These are phyloP conservation scores for Aspergillus sclerotioniger DNA, from an alignment of 495 filamentous ascomycete species.

Conservation along the genomic window DNA sequence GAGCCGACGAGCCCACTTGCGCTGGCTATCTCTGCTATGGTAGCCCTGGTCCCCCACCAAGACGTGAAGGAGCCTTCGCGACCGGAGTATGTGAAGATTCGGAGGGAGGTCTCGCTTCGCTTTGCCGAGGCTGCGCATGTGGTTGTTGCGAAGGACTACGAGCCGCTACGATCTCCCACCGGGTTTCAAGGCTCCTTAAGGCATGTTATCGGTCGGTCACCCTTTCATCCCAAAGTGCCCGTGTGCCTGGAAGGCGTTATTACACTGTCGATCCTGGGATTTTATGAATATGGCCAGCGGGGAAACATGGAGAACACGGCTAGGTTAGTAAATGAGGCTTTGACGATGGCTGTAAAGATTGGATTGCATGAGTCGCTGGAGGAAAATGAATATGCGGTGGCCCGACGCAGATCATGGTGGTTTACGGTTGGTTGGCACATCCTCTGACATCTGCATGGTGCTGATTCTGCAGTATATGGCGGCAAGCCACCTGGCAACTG, in stretches of 20 bases:
- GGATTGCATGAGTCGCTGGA: conserved; percentile 37
- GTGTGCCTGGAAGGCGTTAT: conserved; percentile 45
- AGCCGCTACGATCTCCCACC: conserved; percentile 26
- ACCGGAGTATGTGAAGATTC: conserved; percentile 34
- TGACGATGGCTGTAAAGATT: conserved; percentile 43
- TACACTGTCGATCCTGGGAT: conserved; percentile 44
- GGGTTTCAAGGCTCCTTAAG: conserved; percentile 2
- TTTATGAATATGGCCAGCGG: conserved; percentile 52
- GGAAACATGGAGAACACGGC: conserved; percentile 52
- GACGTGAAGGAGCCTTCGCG: conserved; percentile 35
- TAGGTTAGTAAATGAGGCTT: conserved; percentile 44
- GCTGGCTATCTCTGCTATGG: conserved; percentile 45
- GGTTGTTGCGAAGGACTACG: conserved; percentile 45
- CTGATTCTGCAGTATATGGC: conserved; percentile 16
- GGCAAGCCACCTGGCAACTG: conserved; percentile 47
- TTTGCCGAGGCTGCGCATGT: conserved; percentile 45
- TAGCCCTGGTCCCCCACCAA: conserved; percentile 46
- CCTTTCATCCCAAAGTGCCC: conserved; percentile 45
- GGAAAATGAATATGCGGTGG: conserved; percentile 42
- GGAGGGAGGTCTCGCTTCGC: conserved; percentile 45
- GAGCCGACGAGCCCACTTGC: conserved; percentile 40
- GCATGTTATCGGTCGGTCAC: conserved; percentile 27
- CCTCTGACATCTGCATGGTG: background rate
- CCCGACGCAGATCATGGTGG: conserved; percentile 49
- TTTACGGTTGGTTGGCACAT: conserved; percentile 38